Conservation (phyloP, 768 basidiomycete genomes). For the Rhodotorula babjevae region DNA sequence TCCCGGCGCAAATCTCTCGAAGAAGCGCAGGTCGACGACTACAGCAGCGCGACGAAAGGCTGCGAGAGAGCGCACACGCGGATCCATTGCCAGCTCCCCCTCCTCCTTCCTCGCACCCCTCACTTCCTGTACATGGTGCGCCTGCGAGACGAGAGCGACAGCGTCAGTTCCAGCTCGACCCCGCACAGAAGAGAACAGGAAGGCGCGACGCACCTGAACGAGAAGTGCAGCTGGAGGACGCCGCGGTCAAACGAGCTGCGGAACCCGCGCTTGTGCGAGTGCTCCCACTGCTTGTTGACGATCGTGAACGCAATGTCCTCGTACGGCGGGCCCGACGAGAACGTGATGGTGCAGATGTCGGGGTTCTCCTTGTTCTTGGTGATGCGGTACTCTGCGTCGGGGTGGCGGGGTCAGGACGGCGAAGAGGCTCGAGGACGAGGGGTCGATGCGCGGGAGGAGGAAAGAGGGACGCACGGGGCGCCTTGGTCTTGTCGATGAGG, state of each 20-base stretch:
- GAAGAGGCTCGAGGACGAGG: no score
- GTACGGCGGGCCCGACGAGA: conserved; percentile 79
- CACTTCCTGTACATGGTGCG: neutral
- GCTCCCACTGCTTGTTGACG: conserved; percentile 97
- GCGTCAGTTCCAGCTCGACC: no score
- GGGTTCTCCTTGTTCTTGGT: conserved; percentile 90
- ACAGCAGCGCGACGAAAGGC: neutral
- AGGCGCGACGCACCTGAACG: conserved; percentile 58
- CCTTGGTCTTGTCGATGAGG: conserved; percentile 94
- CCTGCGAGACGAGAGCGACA: neutral
- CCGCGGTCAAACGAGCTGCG: conserved; percentile 94
- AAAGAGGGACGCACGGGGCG: conserved; percentile 54
- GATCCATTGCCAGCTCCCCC: neutral
- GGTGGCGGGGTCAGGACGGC: neutral
- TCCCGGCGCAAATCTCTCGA: neutral
- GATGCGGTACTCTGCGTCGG: conserved; percentile 63
- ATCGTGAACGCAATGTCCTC: conserved; percentile 92
- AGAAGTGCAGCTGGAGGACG: conserved; percentile 92
- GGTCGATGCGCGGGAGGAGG: neutral
- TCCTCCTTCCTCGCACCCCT: neutral
- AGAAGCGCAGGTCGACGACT: neutral
- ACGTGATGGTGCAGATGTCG: conserved; percentile 86
- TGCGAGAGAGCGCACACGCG: no score
- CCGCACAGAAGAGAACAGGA: no score
- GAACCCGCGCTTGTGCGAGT: conserved; percentile 96